Evolutionary conservation across 805 yeast species (phyloP), one percentile per base, ranked within the genome.

Genomic region (Metschnikowia lachancei): DNA sequence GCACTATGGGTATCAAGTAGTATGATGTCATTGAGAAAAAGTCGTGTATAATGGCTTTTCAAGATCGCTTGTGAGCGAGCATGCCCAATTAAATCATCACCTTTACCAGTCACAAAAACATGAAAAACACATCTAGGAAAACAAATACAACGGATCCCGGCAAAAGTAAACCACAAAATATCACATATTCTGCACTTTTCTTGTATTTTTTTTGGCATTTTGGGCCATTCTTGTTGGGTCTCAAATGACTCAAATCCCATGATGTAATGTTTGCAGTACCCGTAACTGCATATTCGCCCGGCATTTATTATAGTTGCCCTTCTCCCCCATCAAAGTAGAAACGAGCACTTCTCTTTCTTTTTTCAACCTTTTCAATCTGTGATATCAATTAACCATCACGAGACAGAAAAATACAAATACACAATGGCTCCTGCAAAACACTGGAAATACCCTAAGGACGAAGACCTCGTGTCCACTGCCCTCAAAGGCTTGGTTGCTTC

Each of bases 401-500:
- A 8, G 8, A 22, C 24, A 22, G 24, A 28, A 18, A 5, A 14
- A 12, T 6, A 7, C 8, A 36, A 14, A 35, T 16, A n/a, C n/a
- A 16, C 22, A 42, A 53, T 49, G 55, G 47, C 51, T 10, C 47
- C 46, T 8, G 47, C 46, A 9, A 74, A 78, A 53, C 83, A 79
- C 58, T 79, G 83, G 83, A 64, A 64, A 31, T 78, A 76, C 58
- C 58, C 63, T 29, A 45, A 59, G 31, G 56, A 70, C 32, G 72
- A 70, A 28, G 81, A 78, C 50, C 57, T 77, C 12, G 80, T 77
- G 14, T 63, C 69, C 37, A 52, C 77, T 8, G 76, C 77, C 19
- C 68, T 83, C 36, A 70, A 71, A 53, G 84, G 84, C 19, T 65
- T 83, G 35, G 76, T 72, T 12, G 70, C 73, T 20, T 56, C 79